Evolutionary conservation across 116 monocot genomes (phyloP), one percentile per base, ranked within the genome.

Genomic region (Cymodocea nodosa): DNA sequence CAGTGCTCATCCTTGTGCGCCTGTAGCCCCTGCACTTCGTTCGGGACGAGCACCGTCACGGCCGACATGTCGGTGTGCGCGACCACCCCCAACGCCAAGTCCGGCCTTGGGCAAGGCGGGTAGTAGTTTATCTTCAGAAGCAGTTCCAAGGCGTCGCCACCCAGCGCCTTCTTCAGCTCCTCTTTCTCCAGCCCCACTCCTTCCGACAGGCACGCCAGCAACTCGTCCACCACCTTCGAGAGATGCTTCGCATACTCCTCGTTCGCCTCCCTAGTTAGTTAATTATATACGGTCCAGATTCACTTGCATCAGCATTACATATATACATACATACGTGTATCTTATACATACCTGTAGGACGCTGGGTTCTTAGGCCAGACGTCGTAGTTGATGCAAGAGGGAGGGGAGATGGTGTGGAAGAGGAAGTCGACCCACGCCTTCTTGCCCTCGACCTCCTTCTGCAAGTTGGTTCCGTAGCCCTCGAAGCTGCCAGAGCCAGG

Each of bases 91-190:
- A 89, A 52, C 14, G 78, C 80, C 0, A 89, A 56, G 62, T 89
- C 89, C 13, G 89, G 83, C 10, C 77, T 62, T 0, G 89, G 89
- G 52, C 89, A 85, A 0, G 81, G 78, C 4, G 89, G 89, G 66
- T 89, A 89, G 76, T 78, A 89, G 68, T 89, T 89, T 63, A 89
- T 85, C 71, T 85, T 89, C 5, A 83, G 66, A 34, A 85, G 51
- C 11, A 69, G 72, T 66, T 78, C 83, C 48, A 89, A 25, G 19
- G 35, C 56, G 0, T 85, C 81, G n/a, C 89, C 85, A 5, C 85
- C 85, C 0, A 73, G 13, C 1, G 79, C 80, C 14, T 74, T 68
- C 66, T 74, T 89, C 25, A 89, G n/a, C 11, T 23, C 62, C 16
- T 76, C 34, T 7, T 44, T 59, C 51, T 79, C 79, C 20, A 90